phyloP scores from a whole-genome alignment of 2,329 filamentous ascomycete genomes.

The Hortaea sp. region DNA sequence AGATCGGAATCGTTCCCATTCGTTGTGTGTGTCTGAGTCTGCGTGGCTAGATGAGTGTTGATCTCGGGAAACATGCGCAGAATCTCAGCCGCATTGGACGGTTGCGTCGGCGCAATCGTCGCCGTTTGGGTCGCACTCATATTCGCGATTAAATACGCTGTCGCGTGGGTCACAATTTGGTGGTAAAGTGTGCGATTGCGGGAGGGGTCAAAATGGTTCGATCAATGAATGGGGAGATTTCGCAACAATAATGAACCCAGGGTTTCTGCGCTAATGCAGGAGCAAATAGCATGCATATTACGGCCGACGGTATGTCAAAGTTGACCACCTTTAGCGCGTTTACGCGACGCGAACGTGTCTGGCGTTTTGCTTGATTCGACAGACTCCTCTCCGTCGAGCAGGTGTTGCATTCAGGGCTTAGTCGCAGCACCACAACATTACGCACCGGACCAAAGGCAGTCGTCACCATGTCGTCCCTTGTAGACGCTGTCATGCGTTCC shows the following conservation, averaged over 20 bases:
- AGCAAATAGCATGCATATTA: not conserved
- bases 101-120: conserved; percentile 18
- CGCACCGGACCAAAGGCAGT: not conserved
- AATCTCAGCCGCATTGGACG: conserved; percentile 72
- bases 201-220: not conserved
- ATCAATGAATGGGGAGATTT: not conserved
- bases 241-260: not conserved
- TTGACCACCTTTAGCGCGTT: no score
- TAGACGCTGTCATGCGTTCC: conserved; percentile 41
- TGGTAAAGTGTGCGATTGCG: not conserved
- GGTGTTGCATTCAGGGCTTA: no score
- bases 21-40: conserved; percentile 33
- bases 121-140: conserved; percentile 25
- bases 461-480: conserved; percentile 40
- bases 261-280: not conserved
- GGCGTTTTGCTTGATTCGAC: no score
- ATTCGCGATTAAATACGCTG: not conserved
- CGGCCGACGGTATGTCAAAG: no score
- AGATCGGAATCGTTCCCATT: conserved; percentile 51
- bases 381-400: no score
- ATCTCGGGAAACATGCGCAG: conserved; percentile 80
- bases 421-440: no score
- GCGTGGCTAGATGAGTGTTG: conserved; percentile 48
- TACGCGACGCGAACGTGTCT: no score
- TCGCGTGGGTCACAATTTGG: not conserved